Evolutionary conservation across 345 rosid species (phyloP), one percentile per base, ranked within the genome.

Genomic region (Brassica cretica): DNA sequence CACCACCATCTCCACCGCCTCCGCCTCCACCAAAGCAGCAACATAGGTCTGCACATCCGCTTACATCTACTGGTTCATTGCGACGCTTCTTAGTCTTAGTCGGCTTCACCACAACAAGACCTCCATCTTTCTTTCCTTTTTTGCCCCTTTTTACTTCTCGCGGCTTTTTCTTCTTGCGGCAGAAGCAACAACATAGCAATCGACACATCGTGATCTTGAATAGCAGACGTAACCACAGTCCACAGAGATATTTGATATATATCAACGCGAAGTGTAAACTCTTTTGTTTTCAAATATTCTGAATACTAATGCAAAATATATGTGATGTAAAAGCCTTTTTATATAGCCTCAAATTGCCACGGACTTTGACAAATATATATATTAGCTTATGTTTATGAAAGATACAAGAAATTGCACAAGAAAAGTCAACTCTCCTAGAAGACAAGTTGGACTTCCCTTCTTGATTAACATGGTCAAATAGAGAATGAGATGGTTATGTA

Each of bases 41-140:
- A n/a, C 51, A 41, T 56, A 3, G 10, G 35, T 68, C 73, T 59
- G 8, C 18, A 7, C 56, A 51, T 51, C 56, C 25, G 6, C 10
- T 7, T 68, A 19, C n/a, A 3, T 8, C 70, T 21, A 3, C 80
- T 21, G 12, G 56, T 21, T 3, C 58, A 16, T 71, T 6, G 5
- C 27, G 76, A 71, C 76, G 76, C 76, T 77, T 77, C 76, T 71
- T 70, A 70, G 5, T 7, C 59, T 77, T 77, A 11, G 41, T 62
- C 51, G 41, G 51, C 61, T 76, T 76, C 59, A 56, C 14, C 39
- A 58, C 65, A 73, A 73, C 70, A 73, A 73, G 29, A 10, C 51
- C 77, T 73, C 77, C 78, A 76, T 76, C 74, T 62, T 76, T 76
- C 61, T 76, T 69, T 69, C 69, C 74, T 18, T 68, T 75, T 68